Conservation (phyloP, 2,329 filamentous ascomycete genomes). For the Sporothrix variecibatus region DNA sequence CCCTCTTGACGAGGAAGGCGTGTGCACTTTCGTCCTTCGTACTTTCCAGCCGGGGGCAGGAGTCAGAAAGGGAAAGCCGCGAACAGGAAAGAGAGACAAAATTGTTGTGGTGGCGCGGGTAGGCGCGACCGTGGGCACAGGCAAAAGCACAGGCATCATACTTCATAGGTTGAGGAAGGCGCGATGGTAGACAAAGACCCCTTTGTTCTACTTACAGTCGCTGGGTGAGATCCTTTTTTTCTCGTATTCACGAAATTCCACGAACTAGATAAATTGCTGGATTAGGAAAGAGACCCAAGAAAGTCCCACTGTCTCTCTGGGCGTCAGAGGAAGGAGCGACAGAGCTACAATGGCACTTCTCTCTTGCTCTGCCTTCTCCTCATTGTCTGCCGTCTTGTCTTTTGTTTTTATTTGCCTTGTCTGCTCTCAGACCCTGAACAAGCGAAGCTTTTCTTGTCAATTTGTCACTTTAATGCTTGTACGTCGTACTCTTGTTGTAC, state of each 20-base stretch:
- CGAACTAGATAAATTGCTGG: neutral
- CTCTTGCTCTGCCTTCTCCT: neutral
- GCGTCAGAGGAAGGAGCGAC: neutral
- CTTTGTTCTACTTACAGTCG: constrained; percentile 12
- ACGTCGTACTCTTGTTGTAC: neutral
- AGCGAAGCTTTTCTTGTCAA: neutral
- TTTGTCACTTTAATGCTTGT: neutral
- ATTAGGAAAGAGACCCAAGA: neutral
- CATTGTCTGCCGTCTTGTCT: neutral
- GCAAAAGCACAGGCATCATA: neutral
- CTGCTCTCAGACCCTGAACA: neutral
- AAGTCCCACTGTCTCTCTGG: neutral
- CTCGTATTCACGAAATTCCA: constrained; percentile 10
- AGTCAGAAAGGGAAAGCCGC: too few relatives aligned
- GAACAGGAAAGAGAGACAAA: too few relatives aligned
- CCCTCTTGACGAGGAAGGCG: neutral
- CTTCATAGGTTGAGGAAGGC: neutral
- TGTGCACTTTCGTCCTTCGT: too few relatives aligned
- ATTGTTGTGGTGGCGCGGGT: neutral
- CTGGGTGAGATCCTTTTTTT: neutral
- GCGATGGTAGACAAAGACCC: neutral
- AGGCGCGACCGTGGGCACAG: neutral
- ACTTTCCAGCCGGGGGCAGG: too few relatives aligned
- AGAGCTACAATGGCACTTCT: neutral
- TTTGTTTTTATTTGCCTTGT: neutral